Conservation (phyloP, 2,329 filamentous ascomycete genomes). For the Exophiala sp. region DNA sequence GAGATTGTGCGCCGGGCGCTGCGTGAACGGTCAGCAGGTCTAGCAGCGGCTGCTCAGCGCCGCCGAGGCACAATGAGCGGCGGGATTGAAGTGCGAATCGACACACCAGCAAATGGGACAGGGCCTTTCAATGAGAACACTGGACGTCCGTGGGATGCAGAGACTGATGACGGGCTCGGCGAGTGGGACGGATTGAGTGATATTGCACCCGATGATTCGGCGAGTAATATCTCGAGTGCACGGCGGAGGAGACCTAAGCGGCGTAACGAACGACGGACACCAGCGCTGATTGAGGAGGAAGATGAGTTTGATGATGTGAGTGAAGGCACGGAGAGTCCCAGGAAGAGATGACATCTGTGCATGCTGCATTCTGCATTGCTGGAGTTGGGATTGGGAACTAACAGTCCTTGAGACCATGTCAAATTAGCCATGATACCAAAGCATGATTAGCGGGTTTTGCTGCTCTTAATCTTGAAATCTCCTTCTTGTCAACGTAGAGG, state of each 20-base stretch:
- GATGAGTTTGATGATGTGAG: conserved; percentile 37
- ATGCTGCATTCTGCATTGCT: too few species aligned
- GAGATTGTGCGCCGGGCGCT: conserved; percentile 75
- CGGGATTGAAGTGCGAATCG: conserved; percentile 39
- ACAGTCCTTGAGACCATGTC: too few species aligned
- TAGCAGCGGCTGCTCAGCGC: conserved; percentile 52
- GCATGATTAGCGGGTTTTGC: too few species aligned
- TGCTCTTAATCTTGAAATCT: too few species aligned
- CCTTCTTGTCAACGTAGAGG: too few species aligned
- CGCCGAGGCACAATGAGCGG: conserved; percentile 35
- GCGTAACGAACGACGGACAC: conserved; percentile 47
- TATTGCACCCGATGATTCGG: conserved; percentile 48
- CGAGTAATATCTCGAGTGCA: conserved; percentile 49
- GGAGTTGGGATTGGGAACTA: too few species aligned
- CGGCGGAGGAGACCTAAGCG: conserved; percentile 43
- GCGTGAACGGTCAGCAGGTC: conserved; percentile 75
- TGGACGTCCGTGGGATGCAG: conserved; percentile 36
- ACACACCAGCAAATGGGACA: conserved; percentile 37
- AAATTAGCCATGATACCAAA: too few species aligned
- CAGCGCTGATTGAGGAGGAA: conserved; percentile 47
- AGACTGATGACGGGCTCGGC: conserved; percentile 42
- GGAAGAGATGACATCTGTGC: too few species aligned
- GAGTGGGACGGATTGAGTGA: conserved; percentile 44
- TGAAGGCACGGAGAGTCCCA: neutral
- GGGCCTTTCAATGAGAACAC: conserved; percentile 21